A percentile compares a stretch with the other conserved stretches of the same genome.
Evolutionary conservation across 2,329 filamentous ascomycete genomes (phyloP).

Genomic region (Cryphonectria naterciae): DNA sequence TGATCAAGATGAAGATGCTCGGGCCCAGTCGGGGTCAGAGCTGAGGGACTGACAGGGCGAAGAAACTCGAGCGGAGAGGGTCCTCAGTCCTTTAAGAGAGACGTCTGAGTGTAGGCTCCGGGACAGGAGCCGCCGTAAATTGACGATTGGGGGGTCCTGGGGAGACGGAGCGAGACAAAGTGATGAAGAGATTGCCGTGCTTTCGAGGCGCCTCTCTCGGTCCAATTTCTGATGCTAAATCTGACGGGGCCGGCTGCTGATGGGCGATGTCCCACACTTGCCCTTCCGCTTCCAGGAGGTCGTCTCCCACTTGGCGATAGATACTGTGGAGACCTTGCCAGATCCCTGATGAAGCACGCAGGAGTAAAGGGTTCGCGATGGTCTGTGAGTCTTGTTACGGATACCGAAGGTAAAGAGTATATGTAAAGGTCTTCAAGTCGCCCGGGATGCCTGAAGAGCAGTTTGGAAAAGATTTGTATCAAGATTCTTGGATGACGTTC

Average conservation of each 20-base stretch:
- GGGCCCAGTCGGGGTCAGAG: slow-evolving; percentile 12
- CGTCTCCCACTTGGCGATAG: slow-evolving; percentile 13
- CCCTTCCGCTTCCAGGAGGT: slow-evolving; percentile 22
- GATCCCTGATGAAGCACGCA: slow-evolving; percentile 9
- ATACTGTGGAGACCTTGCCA: slow-evolving; percentile 12
- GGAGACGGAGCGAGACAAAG: neutral
- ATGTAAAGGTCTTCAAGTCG: slow-evolving; percentile 3
- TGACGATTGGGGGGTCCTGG: slow-evolving; percentile 34
- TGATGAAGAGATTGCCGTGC: neutral
- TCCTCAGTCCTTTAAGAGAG: neutral
- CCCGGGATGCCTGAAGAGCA: neutral
- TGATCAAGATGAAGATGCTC: slow-evolving; percentile 18
- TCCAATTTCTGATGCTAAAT: slow-evolving; percentile 7
- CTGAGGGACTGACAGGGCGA: neutral
- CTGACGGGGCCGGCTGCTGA: slow-evolving; percentile 2
- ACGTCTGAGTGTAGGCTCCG: neutral
- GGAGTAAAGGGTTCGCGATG: neutral
- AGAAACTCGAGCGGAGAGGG: neutral
- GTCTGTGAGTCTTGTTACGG: slow-evolving; percentile 15
- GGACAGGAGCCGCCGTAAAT: neutral
- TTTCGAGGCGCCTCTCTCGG: slow-evolving; percentile 1
- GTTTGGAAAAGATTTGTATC: neutral
- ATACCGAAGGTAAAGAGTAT: slow-evolving; percentile 17
- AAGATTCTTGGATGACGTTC: neutral
- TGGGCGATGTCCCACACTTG: slow-evolving; percentile 15